Base-by-base conservation (phyloP, 2,329 filamentous ascomycete genomes). In the Trichophyton simii region DNA sequence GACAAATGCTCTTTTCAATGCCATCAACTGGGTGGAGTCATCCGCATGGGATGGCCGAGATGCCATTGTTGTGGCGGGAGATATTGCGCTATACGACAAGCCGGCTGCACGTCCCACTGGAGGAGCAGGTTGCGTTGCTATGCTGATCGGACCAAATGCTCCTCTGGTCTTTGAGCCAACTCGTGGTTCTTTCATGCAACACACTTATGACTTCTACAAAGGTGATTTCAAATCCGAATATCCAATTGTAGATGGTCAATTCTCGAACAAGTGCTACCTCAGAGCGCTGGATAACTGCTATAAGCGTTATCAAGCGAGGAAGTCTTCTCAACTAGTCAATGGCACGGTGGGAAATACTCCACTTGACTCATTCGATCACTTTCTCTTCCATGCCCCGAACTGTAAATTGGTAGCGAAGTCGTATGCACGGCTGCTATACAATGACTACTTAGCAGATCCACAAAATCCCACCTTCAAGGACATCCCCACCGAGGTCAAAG, bases 341-440 rank as follows among this genome's bases (percentile, higher is more conserved):
- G 41, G 41, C n/a, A n/a, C 15, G 15, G 71, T 73, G 61, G 67
- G 76, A 71, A 86, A 87, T 78, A 84, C 84, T 44, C 77, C 81
- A 57, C 77, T 94, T 63, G 88, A 92, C 75, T 86, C 87, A 70
- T 94, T 94, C 74, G 88, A 92, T 76, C 89, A 90, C 78, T 76
- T 94, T 72, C 76, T 85, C 63, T 94, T 91, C 84, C 89, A 94
- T 75, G 82, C 89, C 18, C 89, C 89, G 48, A 92, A 86, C 65
- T 94, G 89, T 86, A 94, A 94, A 80, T 81, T 91, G 62, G 89
- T 94, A 64, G 80, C 87, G 72, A 94, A 94, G 79, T 91, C 87
- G 18, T 94, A 91, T 72, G 89, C 83, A 63, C 87, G 89, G 67
- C 81, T 94, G 66, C 80, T 92, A 62, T 94, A 94, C 82, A 89